Conservation (phyloP, 495 filamentous ascomycete genomes). For the Lepidopterella palustris region DNA sequence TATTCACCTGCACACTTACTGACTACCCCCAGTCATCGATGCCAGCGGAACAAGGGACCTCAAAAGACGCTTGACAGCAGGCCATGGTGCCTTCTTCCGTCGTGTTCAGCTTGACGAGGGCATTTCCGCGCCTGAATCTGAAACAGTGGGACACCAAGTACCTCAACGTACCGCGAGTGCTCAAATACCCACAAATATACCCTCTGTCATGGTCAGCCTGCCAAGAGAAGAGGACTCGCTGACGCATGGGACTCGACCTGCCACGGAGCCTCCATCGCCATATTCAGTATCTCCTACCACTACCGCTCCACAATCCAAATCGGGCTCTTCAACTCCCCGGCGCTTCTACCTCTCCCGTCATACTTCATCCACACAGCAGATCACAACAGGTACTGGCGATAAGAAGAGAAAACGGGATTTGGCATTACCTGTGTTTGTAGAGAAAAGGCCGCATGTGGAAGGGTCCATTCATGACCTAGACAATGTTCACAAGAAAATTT, state of each 20-base stretch:
- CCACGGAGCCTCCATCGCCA: neutral
- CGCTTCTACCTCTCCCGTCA: slow-evolving; percentile 3
- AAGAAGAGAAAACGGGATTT: neutral
- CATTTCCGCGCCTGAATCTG: neutral
- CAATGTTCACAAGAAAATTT: neutral
- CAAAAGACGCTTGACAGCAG: neutral
- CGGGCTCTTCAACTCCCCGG: neutral
- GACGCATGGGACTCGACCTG: neutral
- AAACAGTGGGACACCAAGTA: neutral
- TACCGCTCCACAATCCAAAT: neutral
- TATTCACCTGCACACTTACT: neutral
- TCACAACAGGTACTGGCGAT: neutral
- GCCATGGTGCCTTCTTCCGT: neutral
- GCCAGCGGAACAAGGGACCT: neutral
- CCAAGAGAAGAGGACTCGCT: slow-evolving; percentile 8
- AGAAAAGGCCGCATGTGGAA: neutral
- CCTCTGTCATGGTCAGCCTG: neutral
- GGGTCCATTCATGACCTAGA: neutral
- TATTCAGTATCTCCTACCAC: neutral
- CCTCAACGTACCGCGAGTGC: neutral
- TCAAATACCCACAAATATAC: neutral
- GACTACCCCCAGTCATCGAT: neutral
- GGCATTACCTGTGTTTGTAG: neutral
- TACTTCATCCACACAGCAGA: neutral
- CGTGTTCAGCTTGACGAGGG: neutral